Percentiles rank a stretch among this genome's conserved stretches.
These are phyloP conservation scores for Stephania cephalantha DNA, from an alignment of 164 flowering plant genomes.

Conservation along the genomic window DNA sequence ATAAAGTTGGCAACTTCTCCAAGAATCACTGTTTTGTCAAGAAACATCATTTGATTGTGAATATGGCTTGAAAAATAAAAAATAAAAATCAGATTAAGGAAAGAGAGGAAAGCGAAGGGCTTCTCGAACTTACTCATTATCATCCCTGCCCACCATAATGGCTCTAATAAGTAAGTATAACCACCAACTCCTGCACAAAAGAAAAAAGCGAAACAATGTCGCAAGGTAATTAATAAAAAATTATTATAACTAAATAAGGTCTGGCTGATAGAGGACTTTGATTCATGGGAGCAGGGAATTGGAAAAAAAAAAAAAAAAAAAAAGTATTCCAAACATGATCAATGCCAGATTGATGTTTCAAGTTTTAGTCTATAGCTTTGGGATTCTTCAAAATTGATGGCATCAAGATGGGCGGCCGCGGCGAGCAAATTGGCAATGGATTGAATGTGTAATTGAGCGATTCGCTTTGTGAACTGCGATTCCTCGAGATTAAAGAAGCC, in stretches of 20 bases:
- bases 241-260: neutral
- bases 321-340: neutral
- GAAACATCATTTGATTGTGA: conserved; percentile 7
- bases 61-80: neutral
- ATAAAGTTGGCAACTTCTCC: conserved; percentile 92
- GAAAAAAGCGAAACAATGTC: neutral
- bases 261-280: neutral
- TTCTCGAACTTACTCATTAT: conserved; percentile 49
- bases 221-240: neutral
- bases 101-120: neutral
- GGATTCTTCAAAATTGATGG: too few species aligned
- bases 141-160: conserved; percentile 99
- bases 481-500: too few species aligned
- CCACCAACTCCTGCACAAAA: conserved; percentile 67
- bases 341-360: neutral
- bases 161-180: conserved; percentile 72
- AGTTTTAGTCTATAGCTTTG: too few species aligned
- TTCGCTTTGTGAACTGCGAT: too few species aligned
- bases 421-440: too few species aligned
- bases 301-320: neutral
- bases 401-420: too few species aligned
- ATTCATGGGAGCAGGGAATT: neutral
- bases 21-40: conserved; percentile 57
- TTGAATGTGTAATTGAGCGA: too few species aligned
- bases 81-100: neutral